Percentiles rank a stretch among this genome's conserved stretches.
These are phyloP conservation scores for Cystobasidium sp. DNA, from an alignment of 1,284 basidiomycete species.

Conservation along the genomic window DNA sequence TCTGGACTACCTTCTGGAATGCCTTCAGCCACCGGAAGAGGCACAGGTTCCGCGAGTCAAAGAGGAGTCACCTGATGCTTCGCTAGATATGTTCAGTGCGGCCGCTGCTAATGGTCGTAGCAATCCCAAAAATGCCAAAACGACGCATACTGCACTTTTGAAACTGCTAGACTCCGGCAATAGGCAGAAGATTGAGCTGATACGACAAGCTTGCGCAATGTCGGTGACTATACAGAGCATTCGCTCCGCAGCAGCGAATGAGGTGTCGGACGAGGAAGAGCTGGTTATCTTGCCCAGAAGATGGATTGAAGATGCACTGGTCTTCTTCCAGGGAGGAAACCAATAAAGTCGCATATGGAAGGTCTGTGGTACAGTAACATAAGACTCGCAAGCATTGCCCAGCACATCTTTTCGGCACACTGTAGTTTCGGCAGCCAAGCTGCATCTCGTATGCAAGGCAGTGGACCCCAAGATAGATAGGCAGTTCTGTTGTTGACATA, in stretches of 20 bases:
- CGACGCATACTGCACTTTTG: not conserved
- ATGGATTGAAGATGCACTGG: not conserved
- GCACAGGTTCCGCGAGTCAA: not conserved
- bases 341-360: not conserved
- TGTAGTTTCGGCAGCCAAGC: no score
- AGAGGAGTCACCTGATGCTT: conserved; percentile 8
- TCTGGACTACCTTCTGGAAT: conserved; percentile 32
- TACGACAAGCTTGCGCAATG: conserved; percentile 16
- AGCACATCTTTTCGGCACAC: no score
- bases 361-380: no score
- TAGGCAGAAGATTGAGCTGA: conserved; percentile 15
- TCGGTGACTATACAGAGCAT: conserved; percentile 18
- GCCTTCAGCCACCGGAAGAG: not conserved
- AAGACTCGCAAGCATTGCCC: no score
- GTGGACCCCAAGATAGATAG: no score
- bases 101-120: not conserved
- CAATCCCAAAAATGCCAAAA: not conserved
- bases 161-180: conserved; percentile 14
- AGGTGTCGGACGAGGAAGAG: not conserved
- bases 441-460: no score
- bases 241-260: conserved; percentile 5
- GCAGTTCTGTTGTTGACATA: no score
- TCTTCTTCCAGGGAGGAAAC: not conserved
- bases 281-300: not conserved
- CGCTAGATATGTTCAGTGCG: not conserved